Base-by-base conservation (phyloP, 2,329 filamentous ascomycete genomes). In the Rhynchosporium agropyri region DNA sequence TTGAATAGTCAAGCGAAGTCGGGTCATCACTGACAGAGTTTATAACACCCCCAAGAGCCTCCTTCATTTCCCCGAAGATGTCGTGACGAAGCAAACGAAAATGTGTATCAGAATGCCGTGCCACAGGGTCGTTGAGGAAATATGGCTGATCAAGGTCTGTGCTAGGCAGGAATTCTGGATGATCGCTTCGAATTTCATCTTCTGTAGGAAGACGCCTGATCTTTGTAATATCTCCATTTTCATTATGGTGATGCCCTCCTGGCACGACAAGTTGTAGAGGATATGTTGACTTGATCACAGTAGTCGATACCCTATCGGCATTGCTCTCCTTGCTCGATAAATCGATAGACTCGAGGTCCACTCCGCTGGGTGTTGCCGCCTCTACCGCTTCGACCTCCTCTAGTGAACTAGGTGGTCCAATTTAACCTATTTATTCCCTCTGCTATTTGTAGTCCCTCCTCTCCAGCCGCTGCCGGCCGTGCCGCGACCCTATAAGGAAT, bases 51-150 rank as follows among this genome's bases (percentile, higher is more conserved):
- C 69, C 63, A 8, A 65, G 50, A 40, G 31, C 13, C 0, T 77
- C 77, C 65, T 84, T 80, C 1, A 86, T 73, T 60, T 83, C 79
- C 0, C 82, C 81, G 1, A 85, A 74, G 0, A 79, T 83, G 65
- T 86, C 83, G 81, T 76, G 73, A 6, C 74, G 65, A 51, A 74
- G 65, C 13, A 73, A 59, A 2, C 70, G 65, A 48, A 74, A 74
- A 2, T 72, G 69, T 33, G 70, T 70, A 43, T 73, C 67, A 38
- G 73, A 68, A 45, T 70, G 67, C 3, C 68, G 64, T 33, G 60
- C 65, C 2, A 62, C 64, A 58, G 60, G 58, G 57, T 67, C 76
- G 0, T 80, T 78, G 1, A 72, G 68, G 13, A 77, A 69, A 65
- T 83, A 78, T 62, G 76, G 77, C 8, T 74, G 72, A 0, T 72